phyloP scores from a whole-genome alignment of 2,329 filamentous ascomycete species.

The Penicillium griseofulvum region DNA sequence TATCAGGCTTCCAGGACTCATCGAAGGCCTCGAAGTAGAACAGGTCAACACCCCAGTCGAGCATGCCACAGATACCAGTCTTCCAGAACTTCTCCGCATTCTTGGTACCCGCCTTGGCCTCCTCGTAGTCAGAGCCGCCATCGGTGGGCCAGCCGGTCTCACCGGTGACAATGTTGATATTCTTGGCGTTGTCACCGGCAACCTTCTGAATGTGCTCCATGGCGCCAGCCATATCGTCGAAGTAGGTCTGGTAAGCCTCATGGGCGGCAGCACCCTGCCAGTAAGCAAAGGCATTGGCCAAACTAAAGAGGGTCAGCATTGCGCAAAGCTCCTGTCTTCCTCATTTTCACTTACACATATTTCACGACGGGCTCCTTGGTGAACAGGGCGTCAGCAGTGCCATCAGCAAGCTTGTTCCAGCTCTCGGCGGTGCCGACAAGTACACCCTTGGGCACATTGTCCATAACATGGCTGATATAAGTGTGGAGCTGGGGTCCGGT shows the following conservation, averaged over 20 bases:
- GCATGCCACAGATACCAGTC: constrained; percentile 61
- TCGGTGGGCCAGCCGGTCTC: constrained; percentile 66
- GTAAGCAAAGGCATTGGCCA: constrained; percentile 70
- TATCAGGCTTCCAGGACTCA: constrained; percentile 67
- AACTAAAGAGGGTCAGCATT: constrained; percentile 28
- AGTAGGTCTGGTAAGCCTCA: constrained; percentile 62
- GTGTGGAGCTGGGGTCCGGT: constrained; percentile 58
- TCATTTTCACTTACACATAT: constrained; percentile 48
- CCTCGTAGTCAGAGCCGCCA: constrained; percentile 61
- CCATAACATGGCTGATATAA: constrained; percentile 62
- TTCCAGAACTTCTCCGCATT: constrained; percentile 62
- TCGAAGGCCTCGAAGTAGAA: constrained; percentile 75
- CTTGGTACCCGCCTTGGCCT: constrained; percentile 57
- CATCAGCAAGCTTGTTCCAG: constrained; percentile 71
- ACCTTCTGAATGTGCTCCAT: constrained; percentile 61
- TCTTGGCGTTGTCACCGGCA: constrained; percentile 51
- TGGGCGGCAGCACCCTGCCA: constrained; percentile 63
- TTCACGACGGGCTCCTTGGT: constrained; percentile 57
- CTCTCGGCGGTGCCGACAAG: constrained; percentile 67
- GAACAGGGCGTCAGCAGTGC: constrained; percentile 61
- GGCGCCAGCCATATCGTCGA: constrained; percentile 66
- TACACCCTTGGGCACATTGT: constrained; percentile 50
- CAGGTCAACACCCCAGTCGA: constrained; percentile 65
- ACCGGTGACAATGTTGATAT: constrained; percentile 66
- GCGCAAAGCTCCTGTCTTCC: not conserved